These are phyloP conservation scores for Mycosphaerella sp. DNA, from an alignment of 2,329 filamentous ascomycete species.

Conservation along the genomic window DNA sequence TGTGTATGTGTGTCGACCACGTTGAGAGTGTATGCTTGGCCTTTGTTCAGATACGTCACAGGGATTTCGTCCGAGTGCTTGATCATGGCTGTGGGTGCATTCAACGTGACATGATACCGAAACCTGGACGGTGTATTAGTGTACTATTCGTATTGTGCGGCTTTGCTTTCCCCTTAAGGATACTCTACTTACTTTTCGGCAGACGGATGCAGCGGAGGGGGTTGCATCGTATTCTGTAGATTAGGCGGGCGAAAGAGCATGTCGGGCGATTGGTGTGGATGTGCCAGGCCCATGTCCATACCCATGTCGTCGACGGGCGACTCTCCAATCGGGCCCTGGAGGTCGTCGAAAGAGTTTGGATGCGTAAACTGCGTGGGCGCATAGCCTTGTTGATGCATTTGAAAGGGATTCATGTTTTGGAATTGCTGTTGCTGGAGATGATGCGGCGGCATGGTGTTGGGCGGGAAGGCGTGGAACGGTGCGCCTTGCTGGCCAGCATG, in stretches of 20 bases:
- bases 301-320: slow-evolving; percentile 56
- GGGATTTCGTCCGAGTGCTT: slow-evolving; percentile 85
- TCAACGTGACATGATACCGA: slow-evolving; percentile 81
- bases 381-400: slow-evolving; percentile 51
- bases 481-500: slow-evolving; percentile 53
- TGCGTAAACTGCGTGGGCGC: slow-evolving; percentile 76
- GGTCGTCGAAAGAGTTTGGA: slow-evolving; percentile 69
- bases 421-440: slow-evolving; percentile 49
- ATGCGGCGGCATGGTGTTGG: slow-evolving; percentile 45
- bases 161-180: background rate
- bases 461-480: slow-evolving; percentile 62
- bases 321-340: slow-evolving; percentile 59
- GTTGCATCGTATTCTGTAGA: slow-evolving; percentile 44
- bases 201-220: slow-evolving; percentile 34
- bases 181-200: slow-evolving; percentile 44
- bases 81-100: slow-evolving; percentile 94
- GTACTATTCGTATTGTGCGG: slow-evolving; percentile 14
- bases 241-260: slow-evolving; percentile 50
- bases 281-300: slow-evolving; percentile 52
- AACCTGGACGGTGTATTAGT: slow-evolving; percentile 48
- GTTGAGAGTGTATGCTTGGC: slow-evolving; percentile 84
- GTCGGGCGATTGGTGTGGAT: slow-evolving; percentile 55
- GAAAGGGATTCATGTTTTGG: slow-evolving; percentile 65
- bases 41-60: slow-evolving; percentile 97
- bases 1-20: slow-evolving; percentile 69